Evolutionary conservation across 192 early-diverging fungal genomes (phyloP), one percentile per base, ranked within the genome.

Genomic region (Umbelopsis isabellina): DNA sequence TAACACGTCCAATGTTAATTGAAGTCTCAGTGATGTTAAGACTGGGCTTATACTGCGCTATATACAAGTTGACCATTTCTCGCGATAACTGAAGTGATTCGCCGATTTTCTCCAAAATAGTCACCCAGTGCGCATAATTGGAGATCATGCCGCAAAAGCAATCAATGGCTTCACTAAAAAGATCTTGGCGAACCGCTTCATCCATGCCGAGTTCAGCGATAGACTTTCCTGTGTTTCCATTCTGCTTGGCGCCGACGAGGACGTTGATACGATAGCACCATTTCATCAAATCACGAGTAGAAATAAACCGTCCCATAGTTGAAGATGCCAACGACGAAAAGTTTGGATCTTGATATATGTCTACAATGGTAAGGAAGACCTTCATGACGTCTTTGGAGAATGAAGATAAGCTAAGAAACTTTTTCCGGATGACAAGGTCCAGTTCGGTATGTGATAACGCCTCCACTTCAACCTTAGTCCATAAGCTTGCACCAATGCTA

Each of bases 151-250:
- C 88, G 18, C 89, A 88, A 75, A 98, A 96, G 49, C 88, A 91
- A 75, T 99, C 97, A 18, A 89, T 84, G 0, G 91, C 95, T 78
- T 98, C 96, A 37, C 88, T 85, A 72, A 97, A 93, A 23, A 94
- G 53, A 72, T 83, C 84, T 74, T 93, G 88, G 9, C 87, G 81
- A 16, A 89, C 75, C 7, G 68, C 33, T 30, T 75, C 55, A 49
- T 80, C 78, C 12, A 88, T 68, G 21, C 82, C 82, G 18, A 52
- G 25, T 45, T 58, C 61, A 21, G 50, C 52, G 3, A 35, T 23
- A 9, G 21, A 27, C 12, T 25, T 46, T 23, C 52, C 22, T 2
- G 58, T n/a, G 10, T 46, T 21, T 13, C 68, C 50, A 49, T 37
- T 64, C 77, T 79, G 15, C 30, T 79, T 79, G 6, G 79, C 74